Conservation (phyloP, 2,329 filamentous ascomycete genomes). For the Thielaviopsis ethacetica region DNA sequence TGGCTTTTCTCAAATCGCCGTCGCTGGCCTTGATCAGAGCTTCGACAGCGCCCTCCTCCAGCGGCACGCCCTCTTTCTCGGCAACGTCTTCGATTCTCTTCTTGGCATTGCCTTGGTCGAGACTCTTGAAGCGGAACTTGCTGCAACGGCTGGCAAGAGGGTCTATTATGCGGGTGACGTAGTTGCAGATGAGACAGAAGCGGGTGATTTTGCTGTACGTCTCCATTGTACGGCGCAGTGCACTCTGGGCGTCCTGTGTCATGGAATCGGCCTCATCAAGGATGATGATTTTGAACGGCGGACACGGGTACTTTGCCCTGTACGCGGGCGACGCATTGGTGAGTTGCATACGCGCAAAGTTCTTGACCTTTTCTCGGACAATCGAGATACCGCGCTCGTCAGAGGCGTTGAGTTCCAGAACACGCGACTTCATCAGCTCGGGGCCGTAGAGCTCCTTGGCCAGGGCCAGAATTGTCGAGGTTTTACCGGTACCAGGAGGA, state of each 20-base stretch:
- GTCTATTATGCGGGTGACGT: constrained; percentile 95
- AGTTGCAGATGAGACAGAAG: constrained; percentile 97
- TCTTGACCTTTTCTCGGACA: constrained; percentile 93
- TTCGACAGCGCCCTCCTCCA: constrained; percentile 68
- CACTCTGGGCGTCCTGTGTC: constrained; percentile 95
- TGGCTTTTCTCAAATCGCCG: constrained; percentile 87
- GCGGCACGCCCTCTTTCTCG: constrained; percentile 52
- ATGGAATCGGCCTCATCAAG: constrained; percentile 97
- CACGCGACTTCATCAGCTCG: constrained; percentile 77
- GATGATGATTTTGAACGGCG: constrained; percentile 97
- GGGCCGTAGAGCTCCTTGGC: constrained; percentile 96
- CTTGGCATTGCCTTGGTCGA: constrained; percentile 74
- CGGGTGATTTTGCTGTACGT: constrained; percentile 91
- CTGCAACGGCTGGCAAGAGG: constrained; percentile 83
- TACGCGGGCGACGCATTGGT: constrained; percentile 61
- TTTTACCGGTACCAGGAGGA: constrained; percentile 93
- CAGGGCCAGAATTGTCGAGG: constrained; percentile 88
- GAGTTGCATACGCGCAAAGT: constrained; percentile 91
- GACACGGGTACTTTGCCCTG: constrained; percentile 66
- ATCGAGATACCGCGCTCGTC: constrained; percentile 97
- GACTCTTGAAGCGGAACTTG: constrained; percentile 94
- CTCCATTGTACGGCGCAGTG: constrained; percentile 91
- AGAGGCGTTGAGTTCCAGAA: constrained; percentile 98
- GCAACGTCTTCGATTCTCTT: constrained; percentile 72
- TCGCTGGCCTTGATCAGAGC: constrained; percentile 77